A percentile compares a stretch with the other conserved stretches of the same genome.
Conservation (phyloP, 192 early-diverging fungal species). For the Diversispora epigaea region DNA sequence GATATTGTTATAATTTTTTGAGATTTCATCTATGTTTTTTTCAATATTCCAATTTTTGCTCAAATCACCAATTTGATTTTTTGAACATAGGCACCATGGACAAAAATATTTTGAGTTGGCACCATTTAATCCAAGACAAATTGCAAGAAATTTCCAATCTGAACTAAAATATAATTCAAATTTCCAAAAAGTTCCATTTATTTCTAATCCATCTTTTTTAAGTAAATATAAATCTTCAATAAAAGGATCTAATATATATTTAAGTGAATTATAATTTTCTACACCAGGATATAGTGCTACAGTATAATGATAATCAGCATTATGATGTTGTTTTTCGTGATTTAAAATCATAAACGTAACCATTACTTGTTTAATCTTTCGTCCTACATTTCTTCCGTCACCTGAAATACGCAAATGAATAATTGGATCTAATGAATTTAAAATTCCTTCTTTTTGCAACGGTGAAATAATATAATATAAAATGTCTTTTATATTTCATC, state of each 20-base stretch:
- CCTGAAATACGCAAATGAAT: conserved; percentile 2
- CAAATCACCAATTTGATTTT: background rate
- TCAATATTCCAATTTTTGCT: background rate
- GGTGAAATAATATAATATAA: background rate
- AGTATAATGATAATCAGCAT: conserved; percentile 20
- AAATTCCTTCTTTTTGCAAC: background rate
- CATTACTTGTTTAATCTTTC: conserved; percentile 9
- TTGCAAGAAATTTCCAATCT: background rate
- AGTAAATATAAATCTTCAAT: background rate
- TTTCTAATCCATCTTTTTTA: background rate
- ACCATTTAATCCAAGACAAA: background rate
- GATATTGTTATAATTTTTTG: background rate
- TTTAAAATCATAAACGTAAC: conserved; percentile 14
- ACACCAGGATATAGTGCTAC: background rate
- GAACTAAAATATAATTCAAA: conserved; percentile 20
- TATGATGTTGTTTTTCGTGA: background rate
- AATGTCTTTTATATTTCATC: background rate
- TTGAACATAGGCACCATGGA: background rate
- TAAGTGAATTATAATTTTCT: background rate
- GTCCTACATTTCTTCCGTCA: background rate
- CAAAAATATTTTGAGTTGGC: background rate
- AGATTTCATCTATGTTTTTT: background rate
- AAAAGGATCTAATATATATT: background rate
- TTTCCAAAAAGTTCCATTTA: background rate
- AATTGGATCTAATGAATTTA: conserved; percentile 8